A percentile compares a stretch with the other conserved stretches of the same genome.
Evolutionary conservation across 768 basidiomycete genomes (phyloP).

Genomic region (Daedaleopsis nitida): DNA sequence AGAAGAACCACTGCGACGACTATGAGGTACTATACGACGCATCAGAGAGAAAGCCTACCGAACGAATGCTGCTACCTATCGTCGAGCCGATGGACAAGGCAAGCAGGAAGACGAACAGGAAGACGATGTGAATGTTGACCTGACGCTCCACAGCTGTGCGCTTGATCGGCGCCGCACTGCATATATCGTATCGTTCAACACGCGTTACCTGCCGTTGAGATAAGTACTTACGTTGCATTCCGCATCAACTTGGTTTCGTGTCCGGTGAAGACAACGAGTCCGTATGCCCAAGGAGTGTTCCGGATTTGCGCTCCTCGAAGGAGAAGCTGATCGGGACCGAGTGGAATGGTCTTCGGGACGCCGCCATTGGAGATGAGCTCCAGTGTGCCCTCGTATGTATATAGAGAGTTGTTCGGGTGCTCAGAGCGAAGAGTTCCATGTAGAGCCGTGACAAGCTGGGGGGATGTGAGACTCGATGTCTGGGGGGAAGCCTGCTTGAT

Average conservation of each 20-base stretch:
- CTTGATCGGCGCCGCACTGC: constrained; percentile 93
- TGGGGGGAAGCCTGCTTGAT: constrained; percentile 94
- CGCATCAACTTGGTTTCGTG: constrained; percentile 99
- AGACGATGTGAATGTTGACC: constrained; percentile 95
- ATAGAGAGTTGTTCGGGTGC: constrained; percentile 96
- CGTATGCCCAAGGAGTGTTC: constrained; percentile 97
- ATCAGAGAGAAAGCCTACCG: constrained; percentile 42
- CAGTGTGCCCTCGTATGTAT: constrained; percentile 89
- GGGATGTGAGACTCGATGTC: constrained; percentile 77
- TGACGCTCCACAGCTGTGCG: constrained; percentile 93
- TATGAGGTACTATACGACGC: neutral
- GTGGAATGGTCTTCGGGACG: constrained; percentile 77
- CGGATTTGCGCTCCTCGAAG: constrained; percentile 93
- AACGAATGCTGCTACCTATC: constrained; percentile 87
- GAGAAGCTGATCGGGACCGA: constrained; percentile 94
- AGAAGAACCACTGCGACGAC: constrained; percentile 76
- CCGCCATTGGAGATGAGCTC: constrained; percentile 60
- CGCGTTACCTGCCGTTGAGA: neutral
- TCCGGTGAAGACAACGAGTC: constrained; percentile 90
- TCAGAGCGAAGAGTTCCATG: constrained; percentile 89
- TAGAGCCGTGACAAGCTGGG: constrained; percentile 68
- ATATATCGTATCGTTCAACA: neutral
- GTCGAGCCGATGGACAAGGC: constrained; percentile 89
- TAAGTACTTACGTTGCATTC: constrained; percentile 85
- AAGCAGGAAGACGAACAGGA: constrained; percentile 86